phyloP scores from a whole-genome alignment of 495 filamentous ascomycete genomes.

The Echria macrotheca region DNA sequence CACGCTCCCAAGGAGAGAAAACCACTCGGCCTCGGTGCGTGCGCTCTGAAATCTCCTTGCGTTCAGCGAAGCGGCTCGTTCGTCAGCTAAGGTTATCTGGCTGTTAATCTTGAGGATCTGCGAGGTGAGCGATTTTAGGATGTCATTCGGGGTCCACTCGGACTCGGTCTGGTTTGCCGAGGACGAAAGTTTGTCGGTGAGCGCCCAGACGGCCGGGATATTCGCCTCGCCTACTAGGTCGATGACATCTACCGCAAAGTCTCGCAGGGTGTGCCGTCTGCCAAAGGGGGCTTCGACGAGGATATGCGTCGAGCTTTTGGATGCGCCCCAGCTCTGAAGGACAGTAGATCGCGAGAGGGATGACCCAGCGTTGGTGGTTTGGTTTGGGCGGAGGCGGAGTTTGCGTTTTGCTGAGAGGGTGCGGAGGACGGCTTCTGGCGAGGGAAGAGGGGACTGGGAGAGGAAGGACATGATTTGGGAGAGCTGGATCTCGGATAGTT shows the following conservation, averaged over 20 bases:
- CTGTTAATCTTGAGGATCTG: background rate
- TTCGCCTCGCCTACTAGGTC: background rate
- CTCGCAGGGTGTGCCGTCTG: background rate
- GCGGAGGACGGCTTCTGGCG: background rate
- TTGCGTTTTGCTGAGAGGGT: background rate
- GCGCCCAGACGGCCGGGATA: background rate
- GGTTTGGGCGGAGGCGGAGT: background rate
- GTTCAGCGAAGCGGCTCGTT: background rate
- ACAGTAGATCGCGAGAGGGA: background rate
- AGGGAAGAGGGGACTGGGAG: background rate
- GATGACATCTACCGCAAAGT: background rate
- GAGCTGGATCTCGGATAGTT: background rate
- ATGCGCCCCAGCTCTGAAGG: background rate
- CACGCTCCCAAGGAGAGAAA: background rate
- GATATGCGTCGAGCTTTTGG: background rate
- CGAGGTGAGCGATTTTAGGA: background rate
- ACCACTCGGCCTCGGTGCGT: background rate
- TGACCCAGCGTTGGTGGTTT: background rate
- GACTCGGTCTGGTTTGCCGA: background rate
- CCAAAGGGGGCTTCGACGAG: background rate
- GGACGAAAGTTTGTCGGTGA: no score
- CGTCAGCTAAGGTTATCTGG: background rate
- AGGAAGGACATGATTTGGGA: background rate
- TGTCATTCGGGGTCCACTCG: background rate
- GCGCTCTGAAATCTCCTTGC: background rate